A percentile compares a stretch with the other conserved stretches of the same genome.
Evolutionary conservation across 1,284 basidiomycete species (phyloP).

Genomic region (Trichosporon coremiiforme): DNA sequence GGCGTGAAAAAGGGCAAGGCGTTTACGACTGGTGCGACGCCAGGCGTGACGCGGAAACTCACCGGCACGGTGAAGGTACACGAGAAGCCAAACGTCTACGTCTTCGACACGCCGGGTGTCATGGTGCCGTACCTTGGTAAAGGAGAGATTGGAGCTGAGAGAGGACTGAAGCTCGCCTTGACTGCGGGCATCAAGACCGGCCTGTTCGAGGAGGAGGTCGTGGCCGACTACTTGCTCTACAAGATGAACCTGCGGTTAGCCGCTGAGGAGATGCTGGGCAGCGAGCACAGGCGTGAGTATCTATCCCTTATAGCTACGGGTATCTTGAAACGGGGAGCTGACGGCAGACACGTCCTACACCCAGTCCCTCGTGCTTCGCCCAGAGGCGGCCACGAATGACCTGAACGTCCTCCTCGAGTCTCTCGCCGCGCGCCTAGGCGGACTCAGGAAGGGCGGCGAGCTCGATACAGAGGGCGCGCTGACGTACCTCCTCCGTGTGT

Average conservation of each 20-base stretch:
- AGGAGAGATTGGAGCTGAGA: conserved; percentile 79
- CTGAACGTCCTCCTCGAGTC: conserved; percentile 67
- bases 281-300: conserved; percentile 44
- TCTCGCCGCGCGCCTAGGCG: conserved; percentile 73
- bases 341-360: conserved; percentile 60
- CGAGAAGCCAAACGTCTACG: conserved; percentile 79
- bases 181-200: conserved; percentile 97
- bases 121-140: conserved; percentile 93
- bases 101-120: conserved; percentile 93
- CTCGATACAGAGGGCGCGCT: conserved; percentile 71
- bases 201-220: conserved; percentile 78
- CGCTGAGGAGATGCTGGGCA: conserved; percentile 25
- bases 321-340: no score
- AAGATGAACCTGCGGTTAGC: conserved; percentile 71
- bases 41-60: conserved; percentile 80
- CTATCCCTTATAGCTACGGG: no score
- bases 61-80: conserved; percentile 81
- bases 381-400: conserved; percentile 58
- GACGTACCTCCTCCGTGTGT: conserved; percentile 78
- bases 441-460: conserved; percentile 73
- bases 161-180: conserved; percentile 87
- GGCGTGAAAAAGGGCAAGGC: conserved; percentile 87
- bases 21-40: conserved; percentile 81
- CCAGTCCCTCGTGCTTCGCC: conserved; percentile 34
- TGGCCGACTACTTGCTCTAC: conserved; percentile 87